Percentiles rank a stretch among this genome's conserved stretches.
Evolutionary conservation across 495 filamentous ascomycete genomes (phyloP).

Genomic region (Tuber borchii): DNA sequence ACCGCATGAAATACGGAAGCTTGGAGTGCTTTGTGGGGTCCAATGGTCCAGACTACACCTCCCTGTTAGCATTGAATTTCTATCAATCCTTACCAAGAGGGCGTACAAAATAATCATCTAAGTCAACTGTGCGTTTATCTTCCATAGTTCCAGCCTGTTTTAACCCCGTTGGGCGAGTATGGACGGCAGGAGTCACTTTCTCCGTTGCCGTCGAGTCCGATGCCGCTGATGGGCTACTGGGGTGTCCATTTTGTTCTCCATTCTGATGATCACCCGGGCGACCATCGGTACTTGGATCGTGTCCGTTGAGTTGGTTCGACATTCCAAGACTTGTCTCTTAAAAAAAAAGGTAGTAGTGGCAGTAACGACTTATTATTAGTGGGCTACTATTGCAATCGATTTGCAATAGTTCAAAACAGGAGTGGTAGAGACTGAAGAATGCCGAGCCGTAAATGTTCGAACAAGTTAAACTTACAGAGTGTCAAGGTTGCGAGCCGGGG

Average conservation of each 20-base stretch:
- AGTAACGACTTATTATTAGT: neutral
- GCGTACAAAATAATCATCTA: constrained; percentile 55
- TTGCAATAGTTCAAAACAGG: neutral
- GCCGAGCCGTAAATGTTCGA: neutral
- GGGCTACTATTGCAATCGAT: neutral
- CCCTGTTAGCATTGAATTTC: constrained; percentile 3
- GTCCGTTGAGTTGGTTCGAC: neutral
- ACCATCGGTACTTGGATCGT: neutral
- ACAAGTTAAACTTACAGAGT: neutral
- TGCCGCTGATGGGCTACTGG: neutral
- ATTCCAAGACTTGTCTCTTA: neutral
- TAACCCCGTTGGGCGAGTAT: neutral
- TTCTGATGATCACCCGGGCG: neutral
- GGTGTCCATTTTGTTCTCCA: neutral
- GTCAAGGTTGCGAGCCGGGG: neutral
- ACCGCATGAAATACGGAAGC: constrained; percentile 69
- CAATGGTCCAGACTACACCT: constrained; percentile 50
- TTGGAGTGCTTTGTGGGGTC: constrained; percentile 71
- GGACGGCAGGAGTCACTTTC: neutral
- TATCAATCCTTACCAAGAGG: neutral
- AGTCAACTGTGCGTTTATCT: constrained; percentile 35
- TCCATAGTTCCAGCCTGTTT: neutral
- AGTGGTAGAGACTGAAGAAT: neutral
- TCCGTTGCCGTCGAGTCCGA: neutral
- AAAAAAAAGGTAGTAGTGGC: neutral